Evolutionary conservation across 495 filamentous ascomycete genomes (phyloP).

Genomic region (Podospora pseudoanserina): DNA sequence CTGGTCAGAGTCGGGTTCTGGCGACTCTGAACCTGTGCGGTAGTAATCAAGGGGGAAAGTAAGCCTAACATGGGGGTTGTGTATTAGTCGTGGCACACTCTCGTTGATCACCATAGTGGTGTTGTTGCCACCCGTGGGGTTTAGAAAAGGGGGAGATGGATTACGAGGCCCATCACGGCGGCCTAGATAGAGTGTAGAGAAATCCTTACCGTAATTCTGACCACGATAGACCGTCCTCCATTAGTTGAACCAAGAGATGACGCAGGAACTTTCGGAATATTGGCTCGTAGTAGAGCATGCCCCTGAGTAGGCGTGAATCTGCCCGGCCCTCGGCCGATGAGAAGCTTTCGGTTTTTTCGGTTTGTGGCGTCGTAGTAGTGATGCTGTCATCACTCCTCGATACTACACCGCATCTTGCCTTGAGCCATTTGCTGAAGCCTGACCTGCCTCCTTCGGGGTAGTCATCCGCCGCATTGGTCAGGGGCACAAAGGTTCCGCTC

Average conservation of each 20-base stretch:
- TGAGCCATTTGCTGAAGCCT: slow-evolving; percentile 79
- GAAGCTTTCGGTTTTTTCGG: background rate
- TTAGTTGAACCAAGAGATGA: slow-evolving; percentile 61
- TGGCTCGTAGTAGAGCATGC: slow-evolving; percentile 83
- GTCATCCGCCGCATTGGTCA: slow-evolving; percentile 61
- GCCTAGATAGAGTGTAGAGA: background rate
- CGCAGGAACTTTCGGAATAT: slow-evolving; percentile 76
- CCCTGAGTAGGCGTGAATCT: slow-evolving; percentile 51
- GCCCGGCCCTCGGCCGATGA: background rate
- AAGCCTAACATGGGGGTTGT: slow-evolving; percentile 37
- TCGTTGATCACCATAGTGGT: background rate
- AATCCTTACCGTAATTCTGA: slow-evolving; percentile 58
- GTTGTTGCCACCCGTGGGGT: background rate
- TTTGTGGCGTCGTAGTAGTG: background rate
- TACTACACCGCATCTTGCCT: slow-evolving; percentile 63
- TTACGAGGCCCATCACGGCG: slow-evolving; percentile 1
- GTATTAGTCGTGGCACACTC: background rate
- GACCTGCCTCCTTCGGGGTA: slow-evolving; percentile 67
- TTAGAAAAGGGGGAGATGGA: slow-evolving; percentile 5
- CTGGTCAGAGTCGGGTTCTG: slow-evolving; percentile 60
- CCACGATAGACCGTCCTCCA: slow-evolving; percentile 76
- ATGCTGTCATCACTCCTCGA: background rate
- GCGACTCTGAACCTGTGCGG: slow-evolving; percentile 52
- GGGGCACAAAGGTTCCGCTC: slow-evolving; percentile 50
- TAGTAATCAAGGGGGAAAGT: slow-evolving; percentile 61